These are phyloP conservation scores for Xylaria intraflava DNA, from an alignment of 495 filamentous ascomycete genomes.

Conservation along the genomic window DNA sequence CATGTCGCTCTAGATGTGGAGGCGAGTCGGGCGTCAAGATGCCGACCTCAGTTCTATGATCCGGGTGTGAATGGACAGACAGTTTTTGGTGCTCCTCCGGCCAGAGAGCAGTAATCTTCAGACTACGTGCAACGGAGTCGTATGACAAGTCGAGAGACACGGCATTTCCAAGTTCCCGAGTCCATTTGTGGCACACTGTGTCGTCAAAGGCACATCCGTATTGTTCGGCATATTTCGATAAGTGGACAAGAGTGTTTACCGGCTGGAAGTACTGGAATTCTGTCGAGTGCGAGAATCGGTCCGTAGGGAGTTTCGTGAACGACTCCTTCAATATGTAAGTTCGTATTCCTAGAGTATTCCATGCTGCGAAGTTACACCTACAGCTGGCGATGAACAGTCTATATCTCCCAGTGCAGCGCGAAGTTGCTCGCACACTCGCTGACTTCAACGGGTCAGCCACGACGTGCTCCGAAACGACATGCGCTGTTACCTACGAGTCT, in stretches of 20 bases:
- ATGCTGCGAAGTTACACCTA: slow-evolving; percentile 10
- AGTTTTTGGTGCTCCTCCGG: slow-evolving; percentile 37
- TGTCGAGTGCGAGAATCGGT: slow-evolving; percentile 59
- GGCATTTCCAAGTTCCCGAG: slow-evolving; percentile 36
- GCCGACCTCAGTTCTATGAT: slow-evolving; percentile 65
- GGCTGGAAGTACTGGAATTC: slow-evolving; percentile 62
- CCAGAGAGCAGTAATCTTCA: slow-evolving; percentile 60
- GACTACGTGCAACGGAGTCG: slow-evolving; percentile 59
- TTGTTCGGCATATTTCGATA: slow-evolving; percentile 52
- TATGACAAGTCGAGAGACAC: slow-evolving; percentile 72
- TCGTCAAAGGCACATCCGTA: slow-evolving; percentile 45
- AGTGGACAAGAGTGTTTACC: slow-evolving; percentile 48
- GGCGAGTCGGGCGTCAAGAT: slow-evolving; percentile 64
- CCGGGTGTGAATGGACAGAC: slow-evolving; percentile 26
- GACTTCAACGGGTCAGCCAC: slow-evolving; percentile 29
- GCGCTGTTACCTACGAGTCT: slow-evolving; percentile 1
- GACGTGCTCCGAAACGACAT: neutral
- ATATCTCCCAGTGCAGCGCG: slow-evolving; percentile 54
- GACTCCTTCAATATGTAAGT: slow-evolving; percentile 44
- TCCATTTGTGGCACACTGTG: slow-evolving; percentile 29
- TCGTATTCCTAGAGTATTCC: neutral
- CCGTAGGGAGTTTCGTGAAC: slow-evolving; percentile 59
- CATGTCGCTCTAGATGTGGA: slow-evolving; percentile 53
- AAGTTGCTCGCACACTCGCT: slow-evolving; percentile 56
- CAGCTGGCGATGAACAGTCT: slow-evolving; percentile 39